Conservation (phyloP, 257 asterid species). For the Nicotiana tomentosiformis region DNA sequence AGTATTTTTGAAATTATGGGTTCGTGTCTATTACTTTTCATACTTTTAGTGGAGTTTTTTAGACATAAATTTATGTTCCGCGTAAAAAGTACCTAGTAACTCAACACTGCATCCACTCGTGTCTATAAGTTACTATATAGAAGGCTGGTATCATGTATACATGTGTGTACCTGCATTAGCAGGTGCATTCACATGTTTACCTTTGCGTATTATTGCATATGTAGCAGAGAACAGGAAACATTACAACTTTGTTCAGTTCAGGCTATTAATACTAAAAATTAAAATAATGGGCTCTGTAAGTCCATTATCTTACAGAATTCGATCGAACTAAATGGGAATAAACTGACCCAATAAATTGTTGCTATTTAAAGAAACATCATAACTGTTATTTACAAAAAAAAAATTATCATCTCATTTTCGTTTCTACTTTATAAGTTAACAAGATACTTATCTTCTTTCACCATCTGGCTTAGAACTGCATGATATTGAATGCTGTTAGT, state of each 20-base stretch:
- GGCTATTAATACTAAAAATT: not conserved
- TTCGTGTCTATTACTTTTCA: too few relatives aligned
- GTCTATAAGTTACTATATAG: too few relatives aligned
- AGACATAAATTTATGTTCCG: too few relatives aligned
- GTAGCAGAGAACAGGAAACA: not conserved
- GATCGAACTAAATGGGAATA: not conserved
- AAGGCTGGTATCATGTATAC: too few relatives aligned
- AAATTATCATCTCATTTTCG: not conserved
- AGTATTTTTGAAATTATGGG: too few relatives aligned
- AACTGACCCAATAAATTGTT: not conserved
- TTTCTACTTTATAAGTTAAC: not conserved
- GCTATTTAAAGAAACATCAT: slow-evolving; percentile 3
- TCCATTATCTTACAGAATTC: not conserved
- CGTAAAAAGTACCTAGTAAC: too few relatives aligned
- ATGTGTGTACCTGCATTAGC: not conserved
- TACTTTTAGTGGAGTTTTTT: too few relatives aligned
- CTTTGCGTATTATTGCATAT: not conserved
- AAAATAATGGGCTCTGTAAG: not conserved
- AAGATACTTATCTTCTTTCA: not conserved
- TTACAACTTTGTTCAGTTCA: not conserved
- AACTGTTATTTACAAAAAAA: not conserved
- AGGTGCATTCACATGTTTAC: not conserved
- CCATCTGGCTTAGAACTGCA: not conserved
- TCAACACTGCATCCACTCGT: too few relatives aligned
- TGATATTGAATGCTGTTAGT: not conserved